Base-by-base conservation (phyloP, 2,329 filamentous ascomycete species). In the Coniochaeta hoffmannii region DNA sequence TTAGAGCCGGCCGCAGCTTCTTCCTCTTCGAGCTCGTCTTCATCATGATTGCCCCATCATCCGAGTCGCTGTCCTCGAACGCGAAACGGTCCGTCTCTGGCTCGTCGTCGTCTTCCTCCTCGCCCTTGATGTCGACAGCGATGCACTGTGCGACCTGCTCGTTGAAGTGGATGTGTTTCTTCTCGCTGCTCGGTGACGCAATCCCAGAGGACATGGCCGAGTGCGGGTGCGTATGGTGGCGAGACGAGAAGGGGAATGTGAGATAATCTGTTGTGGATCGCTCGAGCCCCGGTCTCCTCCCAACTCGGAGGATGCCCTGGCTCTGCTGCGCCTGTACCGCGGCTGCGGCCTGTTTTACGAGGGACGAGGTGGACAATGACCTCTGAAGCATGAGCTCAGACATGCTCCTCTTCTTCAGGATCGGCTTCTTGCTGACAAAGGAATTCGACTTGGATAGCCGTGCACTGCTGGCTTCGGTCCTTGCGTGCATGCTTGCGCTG, bases 81-180 rank as follows among this genome's bases (percentile, higher is more conserved):
- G 53, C 70, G 35, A 59, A 76, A 4, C 57, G 63, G 55, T 59
- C 58, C 28, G 53, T 58, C 34, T 80, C 79, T 15, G 11, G 9
- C 4, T 77, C 71, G 24, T 84, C 80, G 12, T 90, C 85, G 11
- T 88, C 84, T 28, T 88, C 84, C 24, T 87, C 86, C 24, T 87
- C 86, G 60, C 89, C 85, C 72, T 95, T 95, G 63, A 85, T 80
- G 32, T 97, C 92, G 31, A 99, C 83, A 8, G 94, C 94, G 61
- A 97, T 97, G 68, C 92, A 97, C 68, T 97, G 93, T 68, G 92
- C 87, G 2, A 99, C 94, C 72, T 93, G 89, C 66, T 97, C 89
- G 67, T 97, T 94, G 70, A 99, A 99, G 66, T 96, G 90, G 61
- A 99, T 97, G 68, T 96, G 93, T 58, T 86, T 91, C 65, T 85